Conservation (phyloP, 257 asterid genomes). For the Leptodermis oblonga region DNA sequence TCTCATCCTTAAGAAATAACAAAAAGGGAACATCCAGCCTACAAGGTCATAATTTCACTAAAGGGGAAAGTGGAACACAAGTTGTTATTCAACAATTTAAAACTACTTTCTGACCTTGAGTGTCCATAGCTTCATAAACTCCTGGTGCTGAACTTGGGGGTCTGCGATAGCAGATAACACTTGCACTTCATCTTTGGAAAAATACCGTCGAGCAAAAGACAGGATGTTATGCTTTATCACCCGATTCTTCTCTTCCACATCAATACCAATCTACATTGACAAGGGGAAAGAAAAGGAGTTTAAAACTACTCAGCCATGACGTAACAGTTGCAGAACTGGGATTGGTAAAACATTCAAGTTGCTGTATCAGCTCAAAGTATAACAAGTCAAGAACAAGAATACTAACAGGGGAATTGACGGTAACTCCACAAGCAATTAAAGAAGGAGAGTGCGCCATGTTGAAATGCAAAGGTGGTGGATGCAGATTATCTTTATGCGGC, state of each 20-base stretch:
- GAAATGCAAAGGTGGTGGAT: slow-evolving; percentile 62
- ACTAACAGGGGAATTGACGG: slow-evolving; percentile 63
- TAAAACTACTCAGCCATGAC: slow-evolving; percentile 1
- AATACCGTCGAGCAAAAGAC: slow-evolving; percentile 73
- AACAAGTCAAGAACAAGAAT: slow-evolving; percentile 7
- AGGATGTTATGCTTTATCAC: slow-evolving; percentile 47
- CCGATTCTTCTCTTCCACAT: slow-evolving; percentile 77
- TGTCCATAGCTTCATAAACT: slow-evolving; percentile 88
- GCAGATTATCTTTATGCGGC: slow-evolving; percentile 39
- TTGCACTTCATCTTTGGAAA: slow-evolving; percentile 55
- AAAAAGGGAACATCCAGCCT: neutral
- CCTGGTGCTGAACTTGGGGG: slow-evolving; percentile 65
- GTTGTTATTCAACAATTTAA: neutral
- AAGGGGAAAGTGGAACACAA: neutral
- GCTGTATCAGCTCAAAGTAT: neutral
- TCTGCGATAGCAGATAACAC: slow-evolving; percentile 53
- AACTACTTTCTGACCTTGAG: slow-evolving; percentile 54
- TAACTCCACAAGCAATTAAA: slow-evolving; percentile 83
- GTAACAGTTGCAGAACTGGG: neutral
- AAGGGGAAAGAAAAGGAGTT: neutral
- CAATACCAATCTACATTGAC: slow-evolving; percentile 73
- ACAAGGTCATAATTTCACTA: neutral
- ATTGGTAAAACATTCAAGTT: neutral
- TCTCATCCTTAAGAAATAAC: slow-evolving; percentile 6
- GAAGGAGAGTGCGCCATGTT: slow-evolving; percentile 90